phyloP scores from a whole-genome alignment of 2,329 filamentous ascomycete species.

The Zarea fungicola region DNA sequence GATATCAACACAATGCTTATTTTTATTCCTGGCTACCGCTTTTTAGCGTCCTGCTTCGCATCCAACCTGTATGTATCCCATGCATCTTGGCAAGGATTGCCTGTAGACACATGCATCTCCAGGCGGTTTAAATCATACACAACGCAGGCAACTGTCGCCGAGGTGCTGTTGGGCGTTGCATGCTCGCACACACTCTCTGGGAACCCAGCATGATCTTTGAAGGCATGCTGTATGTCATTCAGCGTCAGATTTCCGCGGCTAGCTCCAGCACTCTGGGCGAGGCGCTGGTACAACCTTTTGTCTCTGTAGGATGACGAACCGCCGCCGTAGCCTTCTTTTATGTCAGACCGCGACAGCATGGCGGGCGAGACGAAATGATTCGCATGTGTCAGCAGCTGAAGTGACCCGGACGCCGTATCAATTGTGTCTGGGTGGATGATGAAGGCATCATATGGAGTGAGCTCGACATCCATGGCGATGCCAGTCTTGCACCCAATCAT shows the following conservation, averaged over 20 bases:
- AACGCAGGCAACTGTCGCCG: conserved; percentile 21
- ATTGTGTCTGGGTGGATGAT: conserved; percentile 15
- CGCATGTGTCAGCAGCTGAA: conserved; percentile 19
- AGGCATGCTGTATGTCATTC: conserved; percentile 15
- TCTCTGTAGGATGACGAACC: conserved; percentile 2
- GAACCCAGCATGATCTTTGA: conserved; percentile 20
- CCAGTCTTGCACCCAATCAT: conserved; percentile 18
- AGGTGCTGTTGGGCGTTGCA: conserved; percentile 12
- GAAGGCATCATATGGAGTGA: conserved; percentile 18
- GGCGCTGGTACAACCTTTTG: conserved; percentile 20
- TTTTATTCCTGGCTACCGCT: too few species aligned
- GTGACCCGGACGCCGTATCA: neutral
- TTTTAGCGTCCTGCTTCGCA: too few species aligned
- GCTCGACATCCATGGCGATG: conserved; percentile 21
- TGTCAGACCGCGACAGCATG: conserved; percentile 17
- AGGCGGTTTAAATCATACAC: conserved; percentile 19
- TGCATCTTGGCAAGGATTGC: conserved; percentile 19
- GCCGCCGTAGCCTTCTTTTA: conserved; percentile 17
- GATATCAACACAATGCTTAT: too few species aligned
- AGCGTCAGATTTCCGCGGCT: neutral
- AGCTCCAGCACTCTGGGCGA: conserved; percentile 12
- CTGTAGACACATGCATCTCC: conserved; percentile 19
- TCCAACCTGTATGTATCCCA: neutral
- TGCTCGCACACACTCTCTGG: conserved; percentile 21
- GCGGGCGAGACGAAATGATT: conserved; percentile 23